phyloP scores from a whole-genome alignment of 2,329 filamentous ascomycete species.

The Alternaria sp. region DNA sequence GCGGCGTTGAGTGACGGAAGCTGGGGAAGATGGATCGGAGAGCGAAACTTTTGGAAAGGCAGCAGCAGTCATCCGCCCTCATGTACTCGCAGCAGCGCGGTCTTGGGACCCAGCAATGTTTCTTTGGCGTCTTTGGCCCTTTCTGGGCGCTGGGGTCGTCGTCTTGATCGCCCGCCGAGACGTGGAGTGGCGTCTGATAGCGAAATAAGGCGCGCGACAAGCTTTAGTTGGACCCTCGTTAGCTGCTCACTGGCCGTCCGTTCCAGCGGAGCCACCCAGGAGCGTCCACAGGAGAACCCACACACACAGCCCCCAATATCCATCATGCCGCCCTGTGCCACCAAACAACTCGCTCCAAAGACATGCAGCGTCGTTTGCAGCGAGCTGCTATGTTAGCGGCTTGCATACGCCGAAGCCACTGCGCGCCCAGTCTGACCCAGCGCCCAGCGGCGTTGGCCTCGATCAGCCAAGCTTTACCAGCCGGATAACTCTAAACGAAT shows the following conservation, averaged over 20 bases:
- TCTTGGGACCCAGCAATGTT: slow-evolving; percentile 34
- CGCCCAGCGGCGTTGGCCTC: slow-evolving; percentile 27
- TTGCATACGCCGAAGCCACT: not conserved
- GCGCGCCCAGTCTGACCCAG: slow-evolving; percentile 33
- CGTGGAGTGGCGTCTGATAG: slow-evolving; percentile 49
- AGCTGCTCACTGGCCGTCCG: slow-evolving; percentile 28
- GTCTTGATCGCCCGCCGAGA: slow-evolving; percentile 47
- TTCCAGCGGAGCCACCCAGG: slow-evolving; percentile 20
- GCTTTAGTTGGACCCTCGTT: slow-evolving; percentile 50
- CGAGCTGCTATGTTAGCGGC: not conserved
- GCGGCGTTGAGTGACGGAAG: slow-evolving; percentile 3
- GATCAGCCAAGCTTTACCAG: slow-evolving; percentile 41
- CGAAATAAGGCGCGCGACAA: slow-evolving; percentile 49
- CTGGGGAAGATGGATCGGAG: slow-evolving; percentile 6
- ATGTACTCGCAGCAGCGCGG: slow-evolving; percentile 26
- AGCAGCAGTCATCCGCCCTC: slow-evolving; percentile 32
- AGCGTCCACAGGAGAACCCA: not conserved
- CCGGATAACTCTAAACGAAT: slow-evolving; percentile 47
- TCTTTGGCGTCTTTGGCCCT: slow-evolving; percentile 28
- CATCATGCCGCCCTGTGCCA: not conserved
- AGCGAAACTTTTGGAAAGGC: slow-evolving; percentile 29
- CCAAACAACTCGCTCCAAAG: not conserved
- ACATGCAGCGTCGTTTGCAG: not conserved
- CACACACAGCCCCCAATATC: slow-evolving; percentile 9
- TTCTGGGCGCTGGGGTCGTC: slow-evolving; percentile 42